Evolutionary conservation across 257 asterid species (phyloP), one percentile per base, ranked within the genome.

Genomic region (Ilex asprella): DNA sequence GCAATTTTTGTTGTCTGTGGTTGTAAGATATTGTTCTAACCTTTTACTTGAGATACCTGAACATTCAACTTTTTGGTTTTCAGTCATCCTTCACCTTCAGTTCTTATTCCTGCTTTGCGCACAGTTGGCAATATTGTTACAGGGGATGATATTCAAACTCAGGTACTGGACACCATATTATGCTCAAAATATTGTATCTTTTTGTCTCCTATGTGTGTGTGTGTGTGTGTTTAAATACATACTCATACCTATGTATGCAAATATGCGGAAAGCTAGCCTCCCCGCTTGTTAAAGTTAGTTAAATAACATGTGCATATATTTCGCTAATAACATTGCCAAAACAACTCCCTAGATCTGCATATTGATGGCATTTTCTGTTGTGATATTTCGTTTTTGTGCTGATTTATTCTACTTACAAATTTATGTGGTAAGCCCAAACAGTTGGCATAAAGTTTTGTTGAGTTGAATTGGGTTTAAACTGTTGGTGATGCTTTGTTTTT

Each of bases 71-170:
- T 27, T 66, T 64, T n/a, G 64, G 12, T 51, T 83, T 78, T 64
- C 79, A 87, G 97, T 32, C 96, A 87, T 54, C 87, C 92, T 12
- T 87, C 97, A 9, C 86, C 88, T 9, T 81, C 97, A 52, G 97
- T 90, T 56, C 82, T 90, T 50, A 78, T 90, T 67, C 97, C 97
- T 72, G 96, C 97, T 62, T 86, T 90, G 49, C 86, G 95, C 50
- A 80, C 97, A 3, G 90, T 87, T 79, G 96, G 97, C 55, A 91
- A 91, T 73, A 87, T 91, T 79, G 96, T 91, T 44, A 91, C 97
- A 1, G 97, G 97, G 70, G 96, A 91, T 85, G 97, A 91, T 79
- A 29, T 67, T 30, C 97, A 91, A 72, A 91, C 97, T 65, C 91
- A 91, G 97, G 97, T 87, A 82, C 46, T 53, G 14, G 30, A 10